Conservation (phyloP, 169 alveolate genomes). For the Amoebophrya sp. region DNA sequence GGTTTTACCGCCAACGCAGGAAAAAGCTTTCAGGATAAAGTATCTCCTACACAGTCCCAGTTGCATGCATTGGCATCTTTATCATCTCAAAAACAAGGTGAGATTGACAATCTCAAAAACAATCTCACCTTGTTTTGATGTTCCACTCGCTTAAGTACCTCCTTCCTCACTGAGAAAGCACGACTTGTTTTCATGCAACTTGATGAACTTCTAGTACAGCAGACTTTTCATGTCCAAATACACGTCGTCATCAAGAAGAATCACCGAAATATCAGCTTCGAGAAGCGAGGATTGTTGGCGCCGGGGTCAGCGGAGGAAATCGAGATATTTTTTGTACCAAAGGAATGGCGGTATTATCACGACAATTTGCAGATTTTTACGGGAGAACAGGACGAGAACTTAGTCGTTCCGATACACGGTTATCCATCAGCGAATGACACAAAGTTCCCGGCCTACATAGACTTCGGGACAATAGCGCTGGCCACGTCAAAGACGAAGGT, state of each 20-base stretch:
- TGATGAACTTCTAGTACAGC: not conserved
- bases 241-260: too few species aligned
- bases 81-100: too few species aligned
- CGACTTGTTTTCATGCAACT: not conserved
- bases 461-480: not conserved
- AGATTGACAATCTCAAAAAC: too few species aligned
- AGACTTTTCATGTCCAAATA: too few species aligned
- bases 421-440: not conserved
- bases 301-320: not conserved
- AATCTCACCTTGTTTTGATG: too few species aligned
- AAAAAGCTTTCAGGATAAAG: not conserved
- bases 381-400: not conserved
- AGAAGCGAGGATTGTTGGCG: conserved; percentile 5
- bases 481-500: conserved; percentile 17
- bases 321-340: not conserved
- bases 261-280: too few species aligned
- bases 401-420: not conserved
- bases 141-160: not conserved
- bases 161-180: too few species aligned
- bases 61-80: too few species aligned
- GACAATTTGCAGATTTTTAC: not conserved
- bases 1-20: not conserved
- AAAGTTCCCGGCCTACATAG: not conserved
- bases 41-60: too few species aligned
- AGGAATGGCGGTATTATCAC: not conserved